phyloP scores from a whole-genome alignment of 208 protist genomes.

The Balamuthia mandrillaris region DNA sequence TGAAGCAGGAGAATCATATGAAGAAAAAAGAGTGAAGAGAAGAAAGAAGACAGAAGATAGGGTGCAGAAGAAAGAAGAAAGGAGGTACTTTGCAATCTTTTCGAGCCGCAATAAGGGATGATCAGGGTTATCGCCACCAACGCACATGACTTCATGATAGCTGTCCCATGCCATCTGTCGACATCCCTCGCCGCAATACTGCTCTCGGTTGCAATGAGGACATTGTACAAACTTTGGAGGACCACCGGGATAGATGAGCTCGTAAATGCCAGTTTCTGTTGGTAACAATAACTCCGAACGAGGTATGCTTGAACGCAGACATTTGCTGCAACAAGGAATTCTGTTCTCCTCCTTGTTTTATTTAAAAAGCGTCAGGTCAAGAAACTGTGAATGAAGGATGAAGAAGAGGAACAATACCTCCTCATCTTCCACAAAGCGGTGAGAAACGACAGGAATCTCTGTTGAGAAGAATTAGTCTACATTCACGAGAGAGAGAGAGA shows the following conservation, averaged over 20 bases:
- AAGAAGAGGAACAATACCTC: background rate
- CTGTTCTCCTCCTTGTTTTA: no score
- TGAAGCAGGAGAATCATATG: background rate
- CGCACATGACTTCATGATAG: background rate
- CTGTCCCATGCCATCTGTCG: background rate
- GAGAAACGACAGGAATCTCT: background rate
- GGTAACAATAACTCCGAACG: background rate
- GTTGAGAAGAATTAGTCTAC: background rate
- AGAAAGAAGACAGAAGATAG: background rate
- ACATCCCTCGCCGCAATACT: background rate
- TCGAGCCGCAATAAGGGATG: constrained; percentile 15
- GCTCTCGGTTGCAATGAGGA: background rate
- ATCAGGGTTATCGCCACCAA: background rate
- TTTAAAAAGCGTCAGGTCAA: background rate
- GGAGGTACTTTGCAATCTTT: background rate
- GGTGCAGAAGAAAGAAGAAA: background rate
- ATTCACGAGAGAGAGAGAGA: background rate
- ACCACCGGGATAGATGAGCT: background rate
- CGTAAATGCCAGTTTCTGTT: background rate
- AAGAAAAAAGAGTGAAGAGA: background rate
- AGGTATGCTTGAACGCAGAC: background rate
- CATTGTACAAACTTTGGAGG: background rate
- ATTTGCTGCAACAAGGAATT: no score
- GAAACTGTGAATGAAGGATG: background rate
- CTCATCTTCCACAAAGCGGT: background rate